Percentiles rank a stretch among this genome's conserved stretches.
Conservation (phyloP, 2,329 filamentous ascomycete species). For the Botrytis fragariae region DNA sequence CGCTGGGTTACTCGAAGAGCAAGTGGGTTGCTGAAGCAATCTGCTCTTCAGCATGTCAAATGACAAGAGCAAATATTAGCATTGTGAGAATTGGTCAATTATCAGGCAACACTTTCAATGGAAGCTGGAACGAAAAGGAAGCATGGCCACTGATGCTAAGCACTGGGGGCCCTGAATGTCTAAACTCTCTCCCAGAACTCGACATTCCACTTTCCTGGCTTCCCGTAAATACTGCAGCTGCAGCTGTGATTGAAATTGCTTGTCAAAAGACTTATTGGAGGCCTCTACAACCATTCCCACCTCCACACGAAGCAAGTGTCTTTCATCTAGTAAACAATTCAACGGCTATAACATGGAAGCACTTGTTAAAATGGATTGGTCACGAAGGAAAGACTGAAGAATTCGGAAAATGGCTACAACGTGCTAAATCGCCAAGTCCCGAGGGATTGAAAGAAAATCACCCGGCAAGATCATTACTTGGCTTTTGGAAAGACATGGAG, state of each 20-base stretch:
- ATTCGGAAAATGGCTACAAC: background rate
- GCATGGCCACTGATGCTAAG: slow-evolving; percentile 50
- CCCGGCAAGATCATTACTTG: slow-evolving; percentile 6
- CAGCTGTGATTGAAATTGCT: slow-evolving; percentile 43
- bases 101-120: slow-evolving; percentile 43
- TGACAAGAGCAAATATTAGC: slow-evolving; percentile 22
- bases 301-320: background rate
- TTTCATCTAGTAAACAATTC: slow-evolving; percentile 9
- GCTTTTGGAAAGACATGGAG: slow-evolving; percentile 5
- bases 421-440: background rate
- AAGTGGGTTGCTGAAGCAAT: slow-evolving; percentile 59
- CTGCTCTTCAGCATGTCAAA: slow-evolving; percentile 42
- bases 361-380: slow-evolving; percentile 9
- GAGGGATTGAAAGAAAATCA: background rate
- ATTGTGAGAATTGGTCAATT: slow-evolving; percentile 43
- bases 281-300: background rate
- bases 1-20: slow-evolving; percentile 54
- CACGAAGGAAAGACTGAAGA: background rate
- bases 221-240: slow-evolving; percentile 46
- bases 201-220: slow-evolving; percentile 42
- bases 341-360: background rate
- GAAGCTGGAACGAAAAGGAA: slow-evolving; percentile 49
- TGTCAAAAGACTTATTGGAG: background rate
- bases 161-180: slow-evolving; percentile 37
- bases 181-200: slow-evolving; percentile 43